Evolutionary conservation across 2,329 filamentous ascomycete genomes (phyloP), one percentile per base, ranked within the genome.

Genomic region (Sporothrix brasiliensis): DNA sequence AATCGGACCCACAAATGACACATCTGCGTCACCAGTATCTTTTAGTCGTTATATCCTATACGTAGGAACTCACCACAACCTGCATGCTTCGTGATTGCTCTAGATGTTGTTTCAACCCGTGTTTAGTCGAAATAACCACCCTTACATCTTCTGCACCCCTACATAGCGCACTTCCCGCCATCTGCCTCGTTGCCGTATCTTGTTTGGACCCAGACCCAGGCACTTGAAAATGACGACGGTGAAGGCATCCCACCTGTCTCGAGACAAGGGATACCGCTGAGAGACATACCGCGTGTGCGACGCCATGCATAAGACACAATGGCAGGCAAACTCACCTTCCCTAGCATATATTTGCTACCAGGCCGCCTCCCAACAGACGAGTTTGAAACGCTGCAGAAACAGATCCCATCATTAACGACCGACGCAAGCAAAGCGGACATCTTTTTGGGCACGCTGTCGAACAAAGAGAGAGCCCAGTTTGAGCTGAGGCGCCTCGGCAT

Each of bases 401-500:
- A 84, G 27, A 86, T 96, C 11, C 82, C 85, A 4, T 85, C 84
- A 0, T 77, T 95, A 68, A 94, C 92, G 0, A 89, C 90, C 71
- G 87, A 94, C 77, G 82, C 91, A 68, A 82, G 83, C 16, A 91
- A 94, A 78, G 93, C 93, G 0, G 83, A 86, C 4, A 79, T 97
- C 3, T 83, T 97, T 1, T 78, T 98, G 41, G 93, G 91, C 1
- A 92, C 89, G 74, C 85, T 97, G 47, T 84, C 84, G 0, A 89
- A 87, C 69, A 89, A 87, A 73, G 86, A 88, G 75, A 86, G 94
- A 21, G 92, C 92, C 0, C 83, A 87, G 61, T 89, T 96, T 75
- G 94, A 98, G 79, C 81, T 98, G 72, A 85, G 92, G 68, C 85
- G 87, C 7, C 85, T 87, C 60, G 89, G 88, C 16, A 75, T 97